Conservation (phyloP, 164 flowering plant genomes). For the Nelumbo lutea region DNA sequence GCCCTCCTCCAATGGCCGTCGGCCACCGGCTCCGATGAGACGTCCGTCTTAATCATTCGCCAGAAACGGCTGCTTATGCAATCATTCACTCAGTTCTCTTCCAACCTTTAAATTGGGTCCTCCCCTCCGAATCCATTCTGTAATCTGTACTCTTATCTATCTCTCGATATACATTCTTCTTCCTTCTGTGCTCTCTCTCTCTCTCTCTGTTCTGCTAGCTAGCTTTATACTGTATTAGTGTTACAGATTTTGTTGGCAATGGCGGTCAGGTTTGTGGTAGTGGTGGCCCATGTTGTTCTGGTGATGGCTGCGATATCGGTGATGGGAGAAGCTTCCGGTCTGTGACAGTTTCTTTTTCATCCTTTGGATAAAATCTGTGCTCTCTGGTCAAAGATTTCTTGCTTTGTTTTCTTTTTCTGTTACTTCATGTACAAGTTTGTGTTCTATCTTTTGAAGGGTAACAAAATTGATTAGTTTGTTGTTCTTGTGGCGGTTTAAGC, state of each 20-base stretch:
- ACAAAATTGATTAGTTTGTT: too few species aligned
- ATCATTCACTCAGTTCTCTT: slow-evolving; percentile 13
- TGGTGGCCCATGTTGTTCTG: not conserved
- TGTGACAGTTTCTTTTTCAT: not conserved
- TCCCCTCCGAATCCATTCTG: not conserved
- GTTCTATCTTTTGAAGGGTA: too few species aligned
- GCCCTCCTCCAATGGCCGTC: not conserved
- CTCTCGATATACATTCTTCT: not conserved
- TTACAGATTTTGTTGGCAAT: not conserved
- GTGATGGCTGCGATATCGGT: slow-evolving; percentile 7
- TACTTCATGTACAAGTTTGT: too few species aligned
- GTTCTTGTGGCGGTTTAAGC: too few species aligned
- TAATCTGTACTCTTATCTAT: too few species aligned
- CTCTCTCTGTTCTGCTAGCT: not conserved
- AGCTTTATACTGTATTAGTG: not conserved
- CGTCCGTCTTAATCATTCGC: slow-evolving; percentile 4
- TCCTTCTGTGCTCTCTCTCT: not conserved
- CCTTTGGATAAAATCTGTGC: not conserved
- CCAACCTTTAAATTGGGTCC: slow-evolving; percentile 9
- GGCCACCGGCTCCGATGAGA: not conserved
- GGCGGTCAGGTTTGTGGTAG: not conserved
- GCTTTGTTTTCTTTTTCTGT: too few species aligned
- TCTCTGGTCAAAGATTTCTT: too few species aligned
- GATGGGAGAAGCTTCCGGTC: slow-evolving; percentile 10
- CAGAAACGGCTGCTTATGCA: slow-evolving; percentile 28